Evolutionary conservation across 2,329 filamentous ascomycete species (phyloP), one percentile per base, ranked within the genome.

Genomic region (Ceratocystis papillata): DNA sequence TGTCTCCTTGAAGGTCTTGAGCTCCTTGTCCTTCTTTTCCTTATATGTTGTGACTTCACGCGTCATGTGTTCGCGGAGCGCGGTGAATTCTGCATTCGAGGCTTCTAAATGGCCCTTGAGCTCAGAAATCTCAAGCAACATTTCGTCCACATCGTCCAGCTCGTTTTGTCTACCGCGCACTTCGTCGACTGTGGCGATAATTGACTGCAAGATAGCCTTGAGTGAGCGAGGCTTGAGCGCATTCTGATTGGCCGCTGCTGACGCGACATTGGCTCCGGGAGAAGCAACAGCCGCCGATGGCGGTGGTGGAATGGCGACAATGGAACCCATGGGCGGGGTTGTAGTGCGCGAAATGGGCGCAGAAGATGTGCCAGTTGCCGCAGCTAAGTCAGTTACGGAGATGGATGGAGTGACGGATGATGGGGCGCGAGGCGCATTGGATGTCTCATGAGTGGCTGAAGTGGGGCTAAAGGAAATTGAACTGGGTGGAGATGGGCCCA

Each of bases 121-220:
- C n/a, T 67, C 66, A n/a, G 63, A 65, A 28, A 67, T 65, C 33
- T 67, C 66, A 4, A 67, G 60, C n/a, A 67, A 53, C 63, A 67
- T 65, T 17, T 65, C 66, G 25, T 67, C 66, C 1, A 60, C 41
- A 6, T 67, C 62, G 10, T 63, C 46, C 22, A 67, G 25, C 28
- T 64, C 66, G 8, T 44, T 22, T 28, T 67, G 66, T 45, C 64
- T 59, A 17, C 53, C 12, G 50, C 64, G 64, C 22, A 45, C 63
- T n/a, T 67, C 66, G 33, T 67, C 66, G 25, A 64, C 66, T 0
- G 66, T 59, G 48, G 65, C 63, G 8, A 67, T 67, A 30, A 67
- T 67, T n/a, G 25, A 20, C 50, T 67, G 66, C 15, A 67, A 20
- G 28, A 67, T 50, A 5, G 48, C 45, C 59, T 65, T 65, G 33